phyloP scores from a whole-genome alignment of 2,329 filamentous ascomycete genomes.

The Aspergillus sp. region DNA sequence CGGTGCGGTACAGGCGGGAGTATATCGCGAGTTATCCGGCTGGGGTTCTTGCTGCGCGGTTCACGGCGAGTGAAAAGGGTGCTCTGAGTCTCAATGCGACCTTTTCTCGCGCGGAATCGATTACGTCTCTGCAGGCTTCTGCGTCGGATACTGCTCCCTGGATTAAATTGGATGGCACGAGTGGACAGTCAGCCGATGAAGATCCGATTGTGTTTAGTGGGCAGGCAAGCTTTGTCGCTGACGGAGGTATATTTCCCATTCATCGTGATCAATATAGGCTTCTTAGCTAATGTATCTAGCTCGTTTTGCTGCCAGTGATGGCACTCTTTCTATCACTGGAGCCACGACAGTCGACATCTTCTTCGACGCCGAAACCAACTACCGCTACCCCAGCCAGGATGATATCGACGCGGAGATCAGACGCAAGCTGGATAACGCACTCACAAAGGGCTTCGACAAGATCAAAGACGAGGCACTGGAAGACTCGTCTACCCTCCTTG shows the following conservation, averaged over 20 bases:
- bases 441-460: neutral
- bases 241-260: neutral
- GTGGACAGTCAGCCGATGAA: constrained; percentile 5
- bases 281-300: neutral
- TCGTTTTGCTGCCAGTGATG: neutral
- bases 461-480: neutral
- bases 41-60: constrained; percentile 6
- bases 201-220: constrained; percentile 6
- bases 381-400: neutral
- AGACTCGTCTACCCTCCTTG: neutral
- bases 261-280: neutral
- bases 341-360: constrained; percentile 4
- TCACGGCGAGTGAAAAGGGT: constrained; percentile 1
- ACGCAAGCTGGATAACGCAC: neutral
- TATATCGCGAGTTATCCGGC: constrained; percentile 16
- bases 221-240: neutral
- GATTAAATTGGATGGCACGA: neutral
- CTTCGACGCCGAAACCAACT: constrained; percentile 6
- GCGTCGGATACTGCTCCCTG: neutral
- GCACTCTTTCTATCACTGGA: neutral
- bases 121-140: neutral
- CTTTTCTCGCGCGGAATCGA: neutral
- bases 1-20: constrained; percentile 7
- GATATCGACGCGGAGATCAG: neutral
- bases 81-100: constrained; percentile 1